Evolutionary conservation across 768 basidiomycete species (phyloP), one percentile per base, ranked within the genome.

Genomic region (Infundibulicybe gibba): DNA sequence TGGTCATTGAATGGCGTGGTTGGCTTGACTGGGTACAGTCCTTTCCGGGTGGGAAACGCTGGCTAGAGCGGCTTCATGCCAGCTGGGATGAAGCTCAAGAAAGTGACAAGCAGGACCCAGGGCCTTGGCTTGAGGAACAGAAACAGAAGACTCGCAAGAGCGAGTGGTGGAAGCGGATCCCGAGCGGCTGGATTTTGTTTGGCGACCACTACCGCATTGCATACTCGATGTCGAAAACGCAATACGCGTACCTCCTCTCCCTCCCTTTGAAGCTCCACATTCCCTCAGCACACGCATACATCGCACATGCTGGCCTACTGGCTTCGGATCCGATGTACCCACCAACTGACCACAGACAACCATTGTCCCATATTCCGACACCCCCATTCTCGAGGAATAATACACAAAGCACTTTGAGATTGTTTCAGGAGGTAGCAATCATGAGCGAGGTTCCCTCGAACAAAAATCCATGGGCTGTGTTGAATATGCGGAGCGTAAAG

Each of bases 231-330:
- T 68, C 81, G n/a, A 59, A 60, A 14, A 61, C 61, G 3, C 75
- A 92, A 41, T 89, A 83, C 52, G 55, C 69, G n/a, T 97, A 94
- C 62, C 74, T 97, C 21, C 61, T 79, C 25, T 68, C 77, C n/a
- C 66, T 93, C 0, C 94, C 94, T 0, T 68, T 93, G 25, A 71
- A 76, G 41, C 69, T 94, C 6, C 82, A 95, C 59, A 65, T 88
- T 13, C 90, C 92, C 0, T 74, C 75, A 2, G 78, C 86, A 2
- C 90, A 94, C 57, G 65, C 82, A 1, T 83, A 82, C 66, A 72
- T 94, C 40, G 89, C 85, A 1, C 93, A 97, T 54, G 94, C 83
- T 1, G 94, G 94, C 5, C 57, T 95, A 15, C 74, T 97, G 2
- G 76, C 92, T 0, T 76, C 73, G 5, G 81, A 95, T 58, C 85